These are phyloP conservation scores for Echinochloa phyllopogon DNA, from an alignment of 176 grass and related monocot species.

Conservation along the genomic window DNA sequence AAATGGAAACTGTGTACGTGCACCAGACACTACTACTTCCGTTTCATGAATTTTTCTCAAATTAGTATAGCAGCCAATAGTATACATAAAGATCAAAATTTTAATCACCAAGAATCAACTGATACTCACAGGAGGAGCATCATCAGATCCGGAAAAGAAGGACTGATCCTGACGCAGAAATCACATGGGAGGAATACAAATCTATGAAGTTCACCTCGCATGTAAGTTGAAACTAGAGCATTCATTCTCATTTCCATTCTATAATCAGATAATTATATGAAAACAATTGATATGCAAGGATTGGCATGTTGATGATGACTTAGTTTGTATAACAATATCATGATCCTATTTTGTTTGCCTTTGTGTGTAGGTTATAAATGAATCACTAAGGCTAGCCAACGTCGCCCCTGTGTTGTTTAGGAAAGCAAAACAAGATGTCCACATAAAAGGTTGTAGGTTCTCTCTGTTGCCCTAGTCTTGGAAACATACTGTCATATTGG, in stretches of 20 bases:
- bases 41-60: no score
- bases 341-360: background rate
- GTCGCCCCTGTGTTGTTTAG: conserved; percentile 60
- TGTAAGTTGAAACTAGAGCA: conserved; percentile 1
- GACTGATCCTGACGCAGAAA: conserved; percentile 25
- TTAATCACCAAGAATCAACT: background rate
- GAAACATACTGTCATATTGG: background rate
- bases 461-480: background rate
- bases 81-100: background rate
- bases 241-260: background rate
- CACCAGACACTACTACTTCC: background rate
- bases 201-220: conserved; percentile 66
- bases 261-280: background rate
- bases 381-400: conserved; percentile 54
- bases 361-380: conserved; percentile 36
- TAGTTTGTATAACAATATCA: background rate
- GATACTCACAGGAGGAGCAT: conserved; percentile 57
- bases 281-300: background rate
- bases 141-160: conserved; percentile 40
- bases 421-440: conserved; percentile 53
- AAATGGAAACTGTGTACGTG: background rate
- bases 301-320: background rate
- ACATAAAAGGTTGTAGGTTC: conserved; percentile 48
- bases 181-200: conserved; percentile 78
- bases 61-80: background rate